Conservation (phyloP, 2,329 filamentous ascomycete species). For the Ophiobolus disseminans region DNA sequence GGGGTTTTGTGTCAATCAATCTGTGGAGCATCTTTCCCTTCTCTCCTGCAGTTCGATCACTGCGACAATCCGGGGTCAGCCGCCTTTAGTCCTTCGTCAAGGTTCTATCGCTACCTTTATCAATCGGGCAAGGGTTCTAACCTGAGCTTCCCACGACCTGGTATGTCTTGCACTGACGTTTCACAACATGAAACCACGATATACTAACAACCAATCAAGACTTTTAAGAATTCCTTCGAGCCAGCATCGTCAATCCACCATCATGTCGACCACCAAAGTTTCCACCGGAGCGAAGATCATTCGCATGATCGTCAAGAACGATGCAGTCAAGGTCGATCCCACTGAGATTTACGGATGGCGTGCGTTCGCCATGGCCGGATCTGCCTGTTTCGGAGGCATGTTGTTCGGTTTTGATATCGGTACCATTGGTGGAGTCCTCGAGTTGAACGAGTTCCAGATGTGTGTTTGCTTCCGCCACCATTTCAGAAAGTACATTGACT, state of each 20-base stretch:
- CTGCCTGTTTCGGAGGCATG: slow-evolving; percentile 73
- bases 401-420: slow-evolving; percentile 72
- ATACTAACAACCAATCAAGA: slow-evolving; percentile 1
- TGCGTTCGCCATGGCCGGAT: slow-evolving; percentile 68
- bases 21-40: slow-evolving; percentile 26
- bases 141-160: slow-evolving; percentile 5
- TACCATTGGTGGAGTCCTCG: slow-evolving; percentile 72
- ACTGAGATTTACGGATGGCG: slow-evolving; percentile 74
- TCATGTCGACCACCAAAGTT: slow-evolving; percentile 6
- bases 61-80: slow-evolving; percentile 10
- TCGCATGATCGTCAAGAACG: slow-evolving; percentile 68
- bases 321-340: slow-evolving; percentile 73
- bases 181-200: neutral
- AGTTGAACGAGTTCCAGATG: slow-evolving; percentile 64
- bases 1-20: slow-evolving; percentile 19
- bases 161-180: slow-evolving; percentile 11
- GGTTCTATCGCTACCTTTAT: slow-evolving; percentile 1
- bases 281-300: slow-evolving; percentile 53
- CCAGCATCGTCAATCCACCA: neutral
- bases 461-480: slow-evolving; percentile 40
- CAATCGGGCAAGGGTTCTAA: slow-evolving; percentile 3
- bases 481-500: slow-evolving; percentile 12
- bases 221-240: neutral
- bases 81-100: slow-evolving; percentile 4
- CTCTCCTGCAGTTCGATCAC: slow-evolving; percentile 16